Evolutionary conservation across 108 stramenopile species (phyloP), one percentile per base, ranked within the genome.

Genomic region (Schizochytrium sp.): DNA sequence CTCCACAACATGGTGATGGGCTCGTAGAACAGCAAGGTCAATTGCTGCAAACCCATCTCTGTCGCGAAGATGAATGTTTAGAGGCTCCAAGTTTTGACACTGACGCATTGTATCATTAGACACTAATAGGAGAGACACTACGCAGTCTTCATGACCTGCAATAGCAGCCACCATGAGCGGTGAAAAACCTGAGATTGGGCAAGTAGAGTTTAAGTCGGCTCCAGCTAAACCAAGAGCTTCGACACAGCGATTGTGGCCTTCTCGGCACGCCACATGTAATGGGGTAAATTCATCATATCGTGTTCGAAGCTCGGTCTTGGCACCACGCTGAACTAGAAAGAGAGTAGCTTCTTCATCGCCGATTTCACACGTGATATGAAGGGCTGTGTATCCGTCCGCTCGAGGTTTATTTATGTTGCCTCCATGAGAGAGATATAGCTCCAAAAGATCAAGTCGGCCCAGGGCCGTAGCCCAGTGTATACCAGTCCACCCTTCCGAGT

Each of bases 401-500:
- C 76, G 76, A 47, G 28, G 76, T 10, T n/a, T 5, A 1, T 83
- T 83, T 13, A 83, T 1, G 3, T 83, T 53, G 0, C 50, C 76
- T 5, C 28, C 76, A 42, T 83, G 53, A 5, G 8, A 47, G 50
- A 83, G 0, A 28, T 83, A 83, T 10, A 83, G 47, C 38, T 55
- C 76, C 5, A 50, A 3, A 10, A 83, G 53, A 42, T 83, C 76
- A 1, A 83, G 76, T 55, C 76, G 5, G n/a, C 50, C 47, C 15
- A 83, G 50, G 5, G 76, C 76, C 15, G 50, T n/a, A n/a, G 76
- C 76, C 76, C 76, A 83, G 28, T 83, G 76, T 0, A 83, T 13
- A 10, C 76, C 76, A n/a, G 76, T 40, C 76, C 76, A 83, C 15
- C 76, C 76, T 83, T 83, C 76, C 28, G 50, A 55, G 76, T 83